phyloP scores from a whole-genome alignment of 352 stramenopile species.

The Phytophthora pinifolia region DNA sequence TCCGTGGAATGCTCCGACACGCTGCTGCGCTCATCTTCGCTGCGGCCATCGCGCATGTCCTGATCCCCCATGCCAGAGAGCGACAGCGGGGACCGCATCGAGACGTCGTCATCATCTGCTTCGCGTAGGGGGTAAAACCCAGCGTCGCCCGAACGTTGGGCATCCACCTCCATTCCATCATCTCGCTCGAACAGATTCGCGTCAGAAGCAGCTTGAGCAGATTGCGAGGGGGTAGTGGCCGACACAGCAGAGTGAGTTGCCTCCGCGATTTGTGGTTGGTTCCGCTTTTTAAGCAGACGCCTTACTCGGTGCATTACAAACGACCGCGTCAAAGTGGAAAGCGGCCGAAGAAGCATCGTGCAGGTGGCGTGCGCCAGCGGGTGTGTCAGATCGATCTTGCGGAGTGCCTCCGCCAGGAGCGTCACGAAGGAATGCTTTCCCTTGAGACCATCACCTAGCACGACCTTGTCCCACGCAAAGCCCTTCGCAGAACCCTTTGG shows the following conservation, averaged over 20 bases:
- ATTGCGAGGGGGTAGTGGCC: neutral
- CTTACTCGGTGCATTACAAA: constrained; percentile 78
- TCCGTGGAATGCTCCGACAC: constrained; percentile 53
- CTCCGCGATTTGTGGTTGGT: constrained; percentile 13
- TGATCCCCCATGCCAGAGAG: constrained; percentile 40
- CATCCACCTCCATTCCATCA: constrained; percentile 27
- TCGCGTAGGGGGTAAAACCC: constrained; percentile 28
- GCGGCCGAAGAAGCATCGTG: constrained; percentile 76
- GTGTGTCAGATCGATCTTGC: constrained; percentile 77
- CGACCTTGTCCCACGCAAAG: constrained; percentile 82
- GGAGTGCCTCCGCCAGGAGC: constrained; percentile 70
- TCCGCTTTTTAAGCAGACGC: constrained; percentile 66
- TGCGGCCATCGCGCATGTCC: constrained; percentile 56
- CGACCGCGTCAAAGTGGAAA: constrained; percentile 77
- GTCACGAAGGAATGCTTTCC: constrained; percentile 80
- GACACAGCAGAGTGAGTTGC: neutral
- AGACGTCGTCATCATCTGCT: constrained; percentile 56
- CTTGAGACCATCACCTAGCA: constrained; percentile 61
- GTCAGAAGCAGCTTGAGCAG: constrained; percentile 2
- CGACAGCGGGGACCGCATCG: constrained; percentile 60
- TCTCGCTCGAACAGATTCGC: neutral
- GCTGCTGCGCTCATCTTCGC: constrained; percentile 62
- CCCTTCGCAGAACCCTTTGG: constrained; percentile 74
- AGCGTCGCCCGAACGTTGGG: constrained; percentile 1
- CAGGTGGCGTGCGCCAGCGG: constrained; percentile 74